Conservation (phyloP, 331 rosid genomes). For the Quercus tomentella region DNA sequence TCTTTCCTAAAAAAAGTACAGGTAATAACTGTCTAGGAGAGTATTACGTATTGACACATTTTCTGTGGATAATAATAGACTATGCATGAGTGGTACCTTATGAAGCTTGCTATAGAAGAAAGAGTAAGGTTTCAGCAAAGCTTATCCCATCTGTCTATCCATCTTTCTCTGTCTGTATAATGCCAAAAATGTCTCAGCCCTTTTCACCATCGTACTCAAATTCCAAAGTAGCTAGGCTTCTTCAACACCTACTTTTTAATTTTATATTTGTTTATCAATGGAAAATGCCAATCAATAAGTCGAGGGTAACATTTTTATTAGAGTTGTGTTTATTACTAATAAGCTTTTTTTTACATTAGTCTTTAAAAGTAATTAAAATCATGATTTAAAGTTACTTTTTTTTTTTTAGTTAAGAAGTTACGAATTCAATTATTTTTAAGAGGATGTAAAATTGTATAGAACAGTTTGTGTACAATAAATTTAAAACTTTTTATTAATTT, state of each 20-base stretch:
- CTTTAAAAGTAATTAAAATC: no score
- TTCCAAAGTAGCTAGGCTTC: background rate
- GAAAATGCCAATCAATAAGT: no score
- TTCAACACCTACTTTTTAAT: background rate
- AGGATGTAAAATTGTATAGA: no score
- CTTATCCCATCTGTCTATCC: conserved; percentile 6
- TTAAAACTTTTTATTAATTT: no score
- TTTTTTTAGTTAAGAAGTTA: no score
- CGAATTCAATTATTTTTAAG: no score
- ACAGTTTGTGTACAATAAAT: no score
- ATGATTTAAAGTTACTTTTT: no score
- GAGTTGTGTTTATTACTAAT: no score
- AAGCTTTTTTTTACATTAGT: no score
- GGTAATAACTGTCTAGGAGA: conserved; percentile 30
- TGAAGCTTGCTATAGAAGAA: conserved; percentile 20
- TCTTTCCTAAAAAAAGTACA: conserved; percentile 51
- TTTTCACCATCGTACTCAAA: background rate
- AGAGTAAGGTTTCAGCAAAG: conserved; percentile 11
- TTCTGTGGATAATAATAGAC: background rate
- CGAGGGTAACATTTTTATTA: no score
- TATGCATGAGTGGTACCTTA: conserved; percentile 1
- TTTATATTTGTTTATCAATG: background rate
- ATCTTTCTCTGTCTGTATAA: background rate
- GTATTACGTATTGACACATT: background rate
- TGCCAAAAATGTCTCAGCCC: background rate